These are phyloP conservation scores for Coemansia sp. DNA, from an alignment of 192 early-diverging fungal species.

Conservation along the genomic window DNA sequence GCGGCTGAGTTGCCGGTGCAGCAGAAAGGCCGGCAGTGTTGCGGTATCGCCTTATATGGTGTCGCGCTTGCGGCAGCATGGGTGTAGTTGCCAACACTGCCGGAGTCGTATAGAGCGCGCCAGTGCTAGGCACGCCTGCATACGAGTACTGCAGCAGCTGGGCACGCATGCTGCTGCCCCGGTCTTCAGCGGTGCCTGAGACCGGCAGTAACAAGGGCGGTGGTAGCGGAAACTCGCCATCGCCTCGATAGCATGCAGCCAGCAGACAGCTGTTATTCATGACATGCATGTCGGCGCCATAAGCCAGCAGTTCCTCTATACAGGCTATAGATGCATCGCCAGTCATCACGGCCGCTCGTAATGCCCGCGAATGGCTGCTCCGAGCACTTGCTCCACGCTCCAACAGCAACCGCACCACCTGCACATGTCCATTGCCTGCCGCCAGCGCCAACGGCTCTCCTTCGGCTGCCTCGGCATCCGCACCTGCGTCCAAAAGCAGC, in stretches of 20 bases:
- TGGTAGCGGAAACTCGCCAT: constrained; percentile 26
- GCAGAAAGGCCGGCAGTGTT: constrained; percentile 4
- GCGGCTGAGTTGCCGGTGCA: not conserved
- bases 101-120: constrained; percentile 4
- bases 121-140: constrained; percentile 7
- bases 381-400: constrained; percentile 24
- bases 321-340: constrained; percentile 34
- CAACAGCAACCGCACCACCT: constrained; percentile 19
- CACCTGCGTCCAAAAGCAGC: constrained; percentile 26
- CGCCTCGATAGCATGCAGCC: constrained; percentile 45
- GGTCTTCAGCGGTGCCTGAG: too few species aligned
- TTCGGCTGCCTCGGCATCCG: constrained; percentile 14
- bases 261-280: constrained; percentile 42
- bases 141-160: constrained; percentile 17
- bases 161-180: not conserved
- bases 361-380: constrained; percentile 27
- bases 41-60: constrained; percentile 11
- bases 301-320: constrained; percentile 20
- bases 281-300: constrained; percentile 28
- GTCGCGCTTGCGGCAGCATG: not conserved
- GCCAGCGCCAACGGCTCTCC: constrained; percentile 42
- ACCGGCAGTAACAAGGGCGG: not conserved
- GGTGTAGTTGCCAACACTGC: constrained; percentile 2
- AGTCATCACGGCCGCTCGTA: constrained; percentile 38
- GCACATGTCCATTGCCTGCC: constrained; percentile 18